Conservation (phyloP, 805 yeast species). For the Phaffomyces opuntiae region DNA sequence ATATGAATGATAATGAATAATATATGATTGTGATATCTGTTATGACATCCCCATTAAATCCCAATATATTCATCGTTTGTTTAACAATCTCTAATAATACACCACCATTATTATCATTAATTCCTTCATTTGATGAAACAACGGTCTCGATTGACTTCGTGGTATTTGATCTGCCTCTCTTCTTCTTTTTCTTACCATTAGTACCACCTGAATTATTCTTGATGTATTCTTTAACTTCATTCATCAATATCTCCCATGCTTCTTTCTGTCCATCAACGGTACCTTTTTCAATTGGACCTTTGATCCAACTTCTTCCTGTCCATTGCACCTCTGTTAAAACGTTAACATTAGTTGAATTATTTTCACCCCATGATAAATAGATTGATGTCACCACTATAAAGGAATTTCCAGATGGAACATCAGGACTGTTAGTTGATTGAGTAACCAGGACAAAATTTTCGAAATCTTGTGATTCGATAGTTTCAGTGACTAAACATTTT, state of each 20-base stretch:
- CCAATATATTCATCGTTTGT: neutral
- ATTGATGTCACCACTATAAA: slow-evolving; percentile 57
- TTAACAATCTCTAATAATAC: neutral
- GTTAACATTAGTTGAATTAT: slow-evolving; percentile 44
- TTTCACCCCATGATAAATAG: slow-evolving; percentile 57
- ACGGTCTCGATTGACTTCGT: neutral
- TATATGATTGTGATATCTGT: neutral
- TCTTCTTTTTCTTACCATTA: slow-evolving; percentile 9
- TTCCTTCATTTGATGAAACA: neutral
- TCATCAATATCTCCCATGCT: slow-evolving; percentile 38
- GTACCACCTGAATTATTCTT: slow-evolving; percentile 10
- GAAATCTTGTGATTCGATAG: slow-evolving; percentile 48
- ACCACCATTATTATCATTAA: neutral
- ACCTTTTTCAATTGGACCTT: slow-evolving; percentile 70
- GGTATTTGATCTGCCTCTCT: slow-evolving; percentile 1
- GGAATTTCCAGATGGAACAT: slow-evolving; percentile 82
- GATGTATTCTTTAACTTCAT: slow-evolving; percentile 30
- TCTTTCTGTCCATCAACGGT: slow-evolving; percentile 70
- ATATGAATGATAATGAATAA: neutral
- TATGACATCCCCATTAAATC: neutral
- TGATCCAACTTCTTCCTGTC: slow-evolving; percentile 73
- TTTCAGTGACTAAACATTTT: slow-evolving; percentile 55
- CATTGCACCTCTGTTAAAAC: slow-evolving; percentile 58
- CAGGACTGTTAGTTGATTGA: slow-evolving; percentile 71
- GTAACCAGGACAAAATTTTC: slow-evolving; percentile 51